Percentiles rank a stretch among this genome's conserved stretches.
Evolutionary conservation across 2,329 filamentous ascomycete genomes (phyloP).

Genomic region (Colletotrichum liaoningense): DNA sequence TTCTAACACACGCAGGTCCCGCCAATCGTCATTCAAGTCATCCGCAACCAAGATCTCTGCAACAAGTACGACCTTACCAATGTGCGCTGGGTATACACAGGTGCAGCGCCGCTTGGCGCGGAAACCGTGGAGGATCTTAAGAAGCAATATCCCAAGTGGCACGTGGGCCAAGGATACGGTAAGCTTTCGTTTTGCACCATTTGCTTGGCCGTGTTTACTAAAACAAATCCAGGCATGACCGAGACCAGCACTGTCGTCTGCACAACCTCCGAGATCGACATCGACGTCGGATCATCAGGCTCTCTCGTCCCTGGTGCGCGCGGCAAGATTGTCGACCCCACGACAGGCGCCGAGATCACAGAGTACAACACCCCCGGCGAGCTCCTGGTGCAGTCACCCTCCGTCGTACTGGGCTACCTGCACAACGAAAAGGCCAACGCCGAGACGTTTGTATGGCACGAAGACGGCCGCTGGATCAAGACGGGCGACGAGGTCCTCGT

Average conservation of each 20-base stretch:
- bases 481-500: conserved; percentile 86
- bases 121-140: conserved; percentile 74
- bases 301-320: conserved; percentile 72
- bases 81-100: conserved; percentile 74
- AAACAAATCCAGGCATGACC: conserved; percentile 67
- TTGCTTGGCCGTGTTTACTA: not conserved
- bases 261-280: conserved; percentile 66
- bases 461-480: conserved; percentile 80
- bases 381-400: conserved; percentile 81
- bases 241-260: conserved; percentile 78
- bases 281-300: conserved; percentile 77
- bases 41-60: conserved; percentile 69
- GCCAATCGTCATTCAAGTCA: conserved; percentile 81
- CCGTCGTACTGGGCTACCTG: conserved; percentile 84
- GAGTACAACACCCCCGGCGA: conserved; percentile 81
- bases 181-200: conserved; percentile 22
- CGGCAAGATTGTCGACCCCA: conserved; percentile 71
- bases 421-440: conserved; percentile 86
- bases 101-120: conserved; percentile 78
- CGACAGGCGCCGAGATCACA: conserved; percentile 76
- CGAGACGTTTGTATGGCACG: conserved; percentile 78
- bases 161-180: conserved; percentile 80
- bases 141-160: conserved; percentile 72
- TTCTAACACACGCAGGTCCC: conserved; percentile 64
- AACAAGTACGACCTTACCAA: conserved; percentile 76